phyloP scores from a whole-genome alignment of 345 rosid species.

The Melastoma malabathricum region DNA sequence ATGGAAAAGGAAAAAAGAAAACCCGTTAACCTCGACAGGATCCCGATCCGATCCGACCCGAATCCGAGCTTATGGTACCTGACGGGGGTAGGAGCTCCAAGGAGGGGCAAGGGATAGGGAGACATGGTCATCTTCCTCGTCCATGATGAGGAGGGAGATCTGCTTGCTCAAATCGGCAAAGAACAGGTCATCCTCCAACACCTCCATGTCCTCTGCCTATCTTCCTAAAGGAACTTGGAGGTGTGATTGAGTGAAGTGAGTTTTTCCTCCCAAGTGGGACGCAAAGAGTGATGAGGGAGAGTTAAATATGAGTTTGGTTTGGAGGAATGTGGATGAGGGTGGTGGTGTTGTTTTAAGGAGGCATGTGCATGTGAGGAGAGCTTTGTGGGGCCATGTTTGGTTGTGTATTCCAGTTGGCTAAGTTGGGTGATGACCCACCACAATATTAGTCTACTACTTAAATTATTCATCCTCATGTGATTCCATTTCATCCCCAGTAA shows the following conservation, averaged over 20 bases:
- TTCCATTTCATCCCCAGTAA: too few species aligned
- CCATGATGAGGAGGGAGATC: conserved; percentile 90
- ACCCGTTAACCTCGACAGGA: too few species aligned
- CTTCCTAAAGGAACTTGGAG: too few species aligned
- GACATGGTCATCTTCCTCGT: conserved; percentile 74
- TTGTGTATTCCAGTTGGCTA: too few species aligned
- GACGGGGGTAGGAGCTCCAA: conserved; percentile 40
- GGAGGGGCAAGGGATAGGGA: conserved; percentile 35
- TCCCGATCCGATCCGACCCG: too few species aligned
- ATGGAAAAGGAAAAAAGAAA: too few species aligned
- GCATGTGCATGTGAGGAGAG: conserved; percentile 31
- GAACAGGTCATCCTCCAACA: conserved; percentile 71
- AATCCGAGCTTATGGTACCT: conserved; percentile 23
- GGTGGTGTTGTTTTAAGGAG: conserved; percentile 1
- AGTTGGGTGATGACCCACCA: too few species aligned
- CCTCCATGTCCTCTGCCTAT: conserved; percentile 18
- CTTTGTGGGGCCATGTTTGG: conserved; percentile 18
- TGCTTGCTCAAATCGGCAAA: conserved; percentile 89
- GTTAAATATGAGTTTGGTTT: conserved; percentile 19
- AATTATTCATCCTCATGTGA: too few species aligned
- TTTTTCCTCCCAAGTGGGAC: too few species aligned
- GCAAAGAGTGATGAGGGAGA: background rate
- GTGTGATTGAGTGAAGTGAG: too few species aligned
- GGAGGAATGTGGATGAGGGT: conserved; percentile 4
- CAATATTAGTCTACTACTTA: too few species aligned